Base-by-base conservation (phyloP, 768 basidiomycete genomes). In the Naganishia vishniacii region DNA sequence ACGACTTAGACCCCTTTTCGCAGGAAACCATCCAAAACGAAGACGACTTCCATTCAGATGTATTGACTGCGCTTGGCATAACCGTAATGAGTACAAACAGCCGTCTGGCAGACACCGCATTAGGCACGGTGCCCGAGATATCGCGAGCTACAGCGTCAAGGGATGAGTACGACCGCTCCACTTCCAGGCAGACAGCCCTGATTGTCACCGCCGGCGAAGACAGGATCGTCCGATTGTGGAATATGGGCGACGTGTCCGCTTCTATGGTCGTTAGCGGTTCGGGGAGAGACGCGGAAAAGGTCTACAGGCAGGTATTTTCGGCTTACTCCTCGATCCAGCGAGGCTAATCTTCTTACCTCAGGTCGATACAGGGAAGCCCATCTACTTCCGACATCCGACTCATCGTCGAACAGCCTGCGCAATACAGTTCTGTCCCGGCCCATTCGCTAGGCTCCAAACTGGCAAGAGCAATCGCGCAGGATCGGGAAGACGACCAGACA, bases 131-230 rank as follows among this genome's bases (percentile, higher is more conserved):
- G 4, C 62, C 69, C 7, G 65, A 69, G 9, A 26, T 69, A 82
- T 60, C 80, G 82, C 1, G 84, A 84, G 42, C 80, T 80, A 78
- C 42, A 81, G 40, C 75, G 72, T 28, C 76, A 69, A 29, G 83
- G 83, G 48, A 70, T 5, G 64, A 51, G n/a, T 25, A 64, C 67
- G 29, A 72, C 70, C 60, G 71, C 59, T 13, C 61, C 45, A 56
- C 51, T 7, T 29, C 49, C 5, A 60, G 28, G 32, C 48, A 47
- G 25, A 76, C 75, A 37, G 71, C 74, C 80, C 83, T 34, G 90
- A 88, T 94, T 76, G 78, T 97, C 29, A 91, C 84, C 25, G 94
- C 90, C 1, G 94, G 92, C 0, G 89, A 93, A 70, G 95, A 99
- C 77, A 83, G 87, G 51, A 86, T 85, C 69, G 81, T 99, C 42